A percentile compares a stretch with the other conserved stretches of the same genome.
phyloP scores from a whole-genome alignment of 352 stramenopile genomes.

The Phytophthora lateralis region DNA sequence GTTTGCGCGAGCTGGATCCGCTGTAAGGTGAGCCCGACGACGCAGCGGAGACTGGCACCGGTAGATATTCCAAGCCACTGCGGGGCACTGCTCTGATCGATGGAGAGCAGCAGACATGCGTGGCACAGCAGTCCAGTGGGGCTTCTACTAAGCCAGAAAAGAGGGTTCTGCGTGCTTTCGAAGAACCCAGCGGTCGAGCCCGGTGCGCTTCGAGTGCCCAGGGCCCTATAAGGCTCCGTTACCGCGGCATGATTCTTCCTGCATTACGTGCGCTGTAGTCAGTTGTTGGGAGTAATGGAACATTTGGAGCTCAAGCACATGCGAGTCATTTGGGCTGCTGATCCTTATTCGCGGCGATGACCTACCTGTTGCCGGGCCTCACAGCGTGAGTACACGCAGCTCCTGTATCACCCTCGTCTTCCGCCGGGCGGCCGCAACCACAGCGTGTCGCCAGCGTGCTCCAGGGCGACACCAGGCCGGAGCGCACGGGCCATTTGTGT shows the following conservation, averaged over 20 bases:
- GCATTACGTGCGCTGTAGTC: constrained; percentile 31
- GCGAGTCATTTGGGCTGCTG: not conserved
- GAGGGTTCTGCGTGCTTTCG: constrained; percentile 35
- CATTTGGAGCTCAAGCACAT: too few species aligned
- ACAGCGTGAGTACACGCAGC: too few species aligned
- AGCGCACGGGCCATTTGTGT: too few species aligned
- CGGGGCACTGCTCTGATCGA: not conserved
- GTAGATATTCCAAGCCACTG: not conserved
- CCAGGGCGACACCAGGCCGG: too few species aligned
- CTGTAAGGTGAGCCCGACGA: not conserved
- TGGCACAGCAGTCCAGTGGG: constrained; percentile 17
- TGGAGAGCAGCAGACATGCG: not conserved
- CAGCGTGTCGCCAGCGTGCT: too few species aligned
- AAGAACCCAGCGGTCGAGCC: constrained; percentile 14
- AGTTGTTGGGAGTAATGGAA: constrained; percentile 5
- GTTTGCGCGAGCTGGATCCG: too few species aligned
- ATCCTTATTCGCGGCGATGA: constrained; percentile 9
- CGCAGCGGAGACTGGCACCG: not conserved
- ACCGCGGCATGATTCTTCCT: constrained; percentile 24
- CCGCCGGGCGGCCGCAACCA: too few species aligned
- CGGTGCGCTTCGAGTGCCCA: too few species aligned
- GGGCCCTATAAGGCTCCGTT: constrained; percentile 30
- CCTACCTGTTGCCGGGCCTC: too few species aligned
- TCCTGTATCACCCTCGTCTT: too few species aligned
- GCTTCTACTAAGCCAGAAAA: constrained; percentile 12